These are phyloP conservation scores for Podochytrium sp. DNA, from an alignment of 192 early-diverging fungal species.

Conservation along the genomic window DNA sequence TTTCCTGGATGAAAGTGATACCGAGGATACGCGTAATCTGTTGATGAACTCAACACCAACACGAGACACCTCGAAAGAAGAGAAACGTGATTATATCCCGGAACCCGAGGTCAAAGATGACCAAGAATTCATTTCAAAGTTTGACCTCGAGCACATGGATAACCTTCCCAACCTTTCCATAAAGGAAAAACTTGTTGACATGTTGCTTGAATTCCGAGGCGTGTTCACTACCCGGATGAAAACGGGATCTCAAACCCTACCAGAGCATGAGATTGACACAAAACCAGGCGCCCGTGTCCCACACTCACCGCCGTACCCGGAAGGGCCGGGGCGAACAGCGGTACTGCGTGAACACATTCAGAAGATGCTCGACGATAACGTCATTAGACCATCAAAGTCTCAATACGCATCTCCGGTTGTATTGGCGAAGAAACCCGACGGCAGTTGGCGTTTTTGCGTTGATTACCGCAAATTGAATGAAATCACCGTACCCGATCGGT, in stretches of 20 bases:
- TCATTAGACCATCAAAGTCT: conserved; percentile 41
- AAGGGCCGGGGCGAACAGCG: neutral
- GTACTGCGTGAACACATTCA: conserved; percentile 11
- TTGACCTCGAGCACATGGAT: neutral
- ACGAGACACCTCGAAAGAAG: neutral
- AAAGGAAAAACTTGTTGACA: neutral
- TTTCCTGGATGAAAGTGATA: conserved; percentile 37
- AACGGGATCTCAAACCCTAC: neutral
- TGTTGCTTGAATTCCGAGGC: neutral
- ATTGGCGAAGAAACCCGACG: conserved; percentile 53
- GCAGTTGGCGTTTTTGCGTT: conserved; percentile 45
- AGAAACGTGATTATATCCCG: neutral
- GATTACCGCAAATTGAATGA: conserved; percentile 57
- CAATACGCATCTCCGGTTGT: conserved; percentile 48
- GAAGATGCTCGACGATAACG: conserved; percentile 33
- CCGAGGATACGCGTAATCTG: too few species aligned
- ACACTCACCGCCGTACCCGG: conserved; percentile 1
- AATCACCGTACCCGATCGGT: conserved; percentile 46
- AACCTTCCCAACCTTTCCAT: neutral
- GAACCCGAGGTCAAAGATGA: neutral
- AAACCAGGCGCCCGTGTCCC: conserved; percentile 7
- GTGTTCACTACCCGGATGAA: neutral
- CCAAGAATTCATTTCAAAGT: neutral
- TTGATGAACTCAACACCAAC: too few species aligned
- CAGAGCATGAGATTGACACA: conserved; percentile 1